Evolutionary conservation across 2,329 filamentous ascomycete genomes (phyloP), one percentile per base, ranked within the genome.

Genomic region (Neofusicoccum kwambonambiense): DNA sequence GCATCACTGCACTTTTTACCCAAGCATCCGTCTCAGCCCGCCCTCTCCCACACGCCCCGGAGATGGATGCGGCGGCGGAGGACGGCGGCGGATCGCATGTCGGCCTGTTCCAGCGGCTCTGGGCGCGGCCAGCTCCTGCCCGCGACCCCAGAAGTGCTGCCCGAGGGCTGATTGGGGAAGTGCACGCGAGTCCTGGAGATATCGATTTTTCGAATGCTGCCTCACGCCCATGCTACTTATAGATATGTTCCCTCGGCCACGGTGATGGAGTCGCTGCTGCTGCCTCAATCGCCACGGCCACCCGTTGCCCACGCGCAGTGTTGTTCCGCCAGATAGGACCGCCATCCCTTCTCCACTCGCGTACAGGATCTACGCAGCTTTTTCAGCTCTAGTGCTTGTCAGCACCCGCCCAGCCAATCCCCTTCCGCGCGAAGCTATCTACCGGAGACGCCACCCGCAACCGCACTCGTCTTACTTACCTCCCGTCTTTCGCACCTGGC

Each of bases 1-100:
- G 19, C 56, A 60, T 60, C 56, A 60, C 56, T 45, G 42, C 56
- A 60, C n/a, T 19, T 60, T 60, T 60, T 60, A 60, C 56, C 56
- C 56, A 60, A 60, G 56, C 56, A 37, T 22, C 27, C 15, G 27
- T 35, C 42, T 19, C 42, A 60, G 56, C 56, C 42, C 56, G 56
- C 42, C 11, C 12, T 44, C 22, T 60, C 42, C 56, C 56, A 45
- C 42, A 60, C 22, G 4, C 56, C 56, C 42, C 11, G 47, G 22
- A 45, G 8, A 37, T 47, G 56, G 41, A 35, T 22, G 27, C 56
- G 12, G 42, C 56, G 56, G 56, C 39, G 56, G 56, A 60, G 27
- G 41, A 60, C 56, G 41, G 47, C 11, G 41, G n/a, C 56, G 41
- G 56, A 60, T 60, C 56, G 56, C 56, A 60, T 22, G 42, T 60